Percentiles rank a stretch among this genome's conserved stretches.
Evolutionary conservation across 305 asterid species (phyloP).

Genomic region (Plantago lanceolata): DNA sequence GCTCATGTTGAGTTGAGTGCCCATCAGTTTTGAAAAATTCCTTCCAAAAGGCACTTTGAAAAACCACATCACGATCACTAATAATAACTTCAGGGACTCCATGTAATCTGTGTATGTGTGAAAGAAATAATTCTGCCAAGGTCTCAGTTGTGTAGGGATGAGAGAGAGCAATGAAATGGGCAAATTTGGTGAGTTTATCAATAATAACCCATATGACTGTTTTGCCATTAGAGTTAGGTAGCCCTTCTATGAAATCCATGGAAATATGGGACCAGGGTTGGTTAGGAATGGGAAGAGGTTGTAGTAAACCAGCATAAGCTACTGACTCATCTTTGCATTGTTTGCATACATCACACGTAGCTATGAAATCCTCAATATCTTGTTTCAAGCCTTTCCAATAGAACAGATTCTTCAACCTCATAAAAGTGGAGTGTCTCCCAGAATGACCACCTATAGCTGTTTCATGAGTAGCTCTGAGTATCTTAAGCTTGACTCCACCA

Average conservation of each 20-base stretch:
- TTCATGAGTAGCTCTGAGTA: not conserved
- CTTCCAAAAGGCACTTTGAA: no score
- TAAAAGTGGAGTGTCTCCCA: not conserved
- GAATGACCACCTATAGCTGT: not conserved
- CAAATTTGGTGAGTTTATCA: no score
- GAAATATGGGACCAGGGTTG: not conserved
- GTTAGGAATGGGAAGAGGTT: not conserved
- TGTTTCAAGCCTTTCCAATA: not conserved
- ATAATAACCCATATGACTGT: not conserved
- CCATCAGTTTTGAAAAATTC: no score
- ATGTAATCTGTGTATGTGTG: no score
- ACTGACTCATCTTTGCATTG: not conserved
- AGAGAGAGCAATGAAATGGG: no score
- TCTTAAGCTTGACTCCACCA: not conserved
- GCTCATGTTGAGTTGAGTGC: no score
- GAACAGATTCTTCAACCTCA: not conserved
- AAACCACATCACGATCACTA: no score
- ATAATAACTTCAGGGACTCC: no score
- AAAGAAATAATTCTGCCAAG: no score
- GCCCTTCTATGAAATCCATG: slow-evolving; percentile 1
- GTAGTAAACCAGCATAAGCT: not conserved
- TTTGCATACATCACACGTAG: not conserved
- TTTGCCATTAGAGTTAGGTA: not conserved
- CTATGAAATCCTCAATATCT: not conserved
- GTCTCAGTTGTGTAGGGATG: no score